phyloP scores from a whole-genome alignment of 1,139 yeast species.

The Magnusiomyces clavatus region DNA sequence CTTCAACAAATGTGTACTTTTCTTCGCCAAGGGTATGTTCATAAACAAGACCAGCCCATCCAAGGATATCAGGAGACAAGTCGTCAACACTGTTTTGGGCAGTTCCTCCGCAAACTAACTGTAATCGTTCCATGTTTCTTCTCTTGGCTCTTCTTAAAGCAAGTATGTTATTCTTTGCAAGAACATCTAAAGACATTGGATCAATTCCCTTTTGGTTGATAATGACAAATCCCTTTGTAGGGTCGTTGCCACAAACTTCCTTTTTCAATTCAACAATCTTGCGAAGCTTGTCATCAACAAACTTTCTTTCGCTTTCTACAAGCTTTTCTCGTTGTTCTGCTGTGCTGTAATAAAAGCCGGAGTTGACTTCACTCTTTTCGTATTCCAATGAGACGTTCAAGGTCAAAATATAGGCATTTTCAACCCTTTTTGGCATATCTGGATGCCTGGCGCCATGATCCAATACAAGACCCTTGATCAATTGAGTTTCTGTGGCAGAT shows the following conservation, averaged over 20 bases:
- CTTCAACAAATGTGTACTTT: slow-evolving; percentile 92
- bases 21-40: slow-evolving; percentile 96
- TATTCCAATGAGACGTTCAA: slow-evolving; percentile 92
- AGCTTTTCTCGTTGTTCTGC: slow-evolving; percentile 96
- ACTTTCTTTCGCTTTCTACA: slow-evolving; percentile 87
- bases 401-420: slow-evolving; percentile 77
- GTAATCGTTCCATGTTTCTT: slow-evolving; percentile 98
- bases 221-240: slow-evolving; percentile 78
- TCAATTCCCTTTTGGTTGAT: slow-evolving; percentile 98
- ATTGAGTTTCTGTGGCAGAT: slow-evolving; percentile 71
- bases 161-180: slow-evolving; percentile 87
- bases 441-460: slow-evolving; percentile 99
- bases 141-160: slow-evolving; percentile 97
- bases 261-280: slow-evolving; percentile 91
- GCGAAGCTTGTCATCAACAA: slow-evolving; percentile 88
- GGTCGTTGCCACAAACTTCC: slow-evolving; percentile 74
- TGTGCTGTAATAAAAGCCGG: slow-evolving; percentile 87
- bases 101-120: slow-evolving; percentile 92
- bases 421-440: slow-evolving; percentile 89
- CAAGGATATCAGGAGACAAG: slow-evolving; percentile 73
- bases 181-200: slow-evolving; percentile 92
- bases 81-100: slow-evolving; percentile 98
- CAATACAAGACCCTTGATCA: slow-evolving; percentile 82
- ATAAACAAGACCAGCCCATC: slow-evolving; percentile 84
- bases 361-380: slow-evolving; percentile 96